Evolutionary conservation across 352 stramenopile genomes (phyloP).

Genomic region (Pythium aphanidermatum): DNA sequence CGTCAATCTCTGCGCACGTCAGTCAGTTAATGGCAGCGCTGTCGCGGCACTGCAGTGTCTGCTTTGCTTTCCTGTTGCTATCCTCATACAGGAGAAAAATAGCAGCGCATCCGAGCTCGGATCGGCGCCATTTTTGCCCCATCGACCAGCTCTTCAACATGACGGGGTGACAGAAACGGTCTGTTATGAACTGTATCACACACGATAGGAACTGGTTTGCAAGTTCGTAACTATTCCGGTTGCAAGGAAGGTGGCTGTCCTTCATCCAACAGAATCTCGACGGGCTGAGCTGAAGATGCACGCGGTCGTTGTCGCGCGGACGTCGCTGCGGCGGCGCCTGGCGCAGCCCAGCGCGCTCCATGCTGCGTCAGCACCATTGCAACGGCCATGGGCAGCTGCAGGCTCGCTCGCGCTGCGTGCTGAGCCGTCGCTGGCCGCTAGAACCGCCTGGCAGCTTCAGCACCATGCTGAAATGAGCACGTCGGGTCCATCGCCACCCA

Average conservation of each 20-base stretch:
- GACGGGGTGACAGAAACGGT: no score
- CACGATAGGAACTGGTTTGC: not conserved
- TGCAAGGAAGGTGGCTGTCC: no score
- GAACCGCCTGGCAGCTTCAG: not conserved
- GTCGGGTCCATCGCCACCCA: conserved; percentile 9
- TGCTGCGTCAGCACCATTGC: not conserved
- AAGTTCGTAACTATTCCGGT: conserved; percentile 12
- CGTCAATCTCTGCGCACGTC: no score
- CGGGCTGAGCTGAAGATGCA: conserved; percentile 5
- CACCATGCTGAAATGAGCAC: conserved; percentile 2
- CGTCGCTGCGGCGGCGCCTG: conserved; percentile 19
- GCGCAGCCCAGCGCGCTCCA: conserved; percentile 7
- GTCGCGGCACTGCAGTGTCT: no score
- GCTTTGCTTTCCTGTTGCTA: no score
- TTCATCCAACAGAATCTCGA: conserved; percentile 5
- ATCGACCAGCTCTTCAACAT: no score
- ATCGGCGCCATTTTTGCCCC: no score
- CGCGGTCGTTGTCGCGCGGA: conserved; percentile 12
- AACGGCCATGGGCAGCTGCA: not conserved
- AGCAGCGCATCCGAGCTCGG: no score
- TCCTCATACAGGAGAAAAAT: no score
- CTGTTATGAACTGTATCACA: conserved; percentile 10
- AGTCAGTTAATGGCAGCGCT: no score
- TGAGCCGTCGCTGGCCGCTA: conserved; percentile 2
- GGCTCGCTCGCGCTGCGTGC: conserved; percentile 5